Base-by-base conservation (phyloP, 2,329 filamentous ascomycete genomes). In the Diplodia intermedia region DNA sequence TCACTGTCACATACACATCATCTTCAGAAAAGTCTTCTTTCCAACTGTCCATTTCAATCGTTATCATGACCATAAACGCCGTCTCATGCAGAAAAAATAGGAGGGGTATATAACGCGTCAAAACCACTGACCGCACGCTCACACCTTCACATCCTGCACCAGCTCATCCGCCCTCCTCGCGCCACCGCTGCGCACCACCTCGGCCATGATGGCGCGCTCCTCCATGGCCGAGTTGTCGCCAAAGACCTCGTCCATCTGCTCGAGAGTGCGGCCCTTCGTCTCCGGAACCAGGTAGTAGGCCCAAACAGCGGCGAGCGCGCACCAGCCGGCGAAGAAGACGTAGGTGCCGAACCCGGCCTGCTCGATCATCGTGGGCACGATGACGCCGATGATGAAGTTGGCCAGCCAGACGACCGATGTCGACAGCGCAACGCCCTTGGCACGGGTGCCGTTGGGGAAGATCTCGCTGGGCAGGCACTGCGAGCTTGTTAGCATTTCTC, bases 391-490 rank as follows among this genome's bases (percentile, higher is more conserved):
- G 65, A 88, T 84, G 70, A 90, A 89, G 75, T 90, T 89, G 74
- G 85, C 86, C 2, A 89, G 76, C 80, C 90, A 91, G 77, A 88
- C 89, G 4, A 84, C 84, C 68, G 84, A 86, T 0, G 88, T 90
- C 0, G 86, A 87, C 2, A 90, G 79, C 1, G 88, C 88, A 0
- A 89, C 87, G 43, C 66, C 70, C 43, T 71, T 70, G 26, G 69
- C 66, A 40, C 71, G 70, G 8, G 62, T 67, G 14, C 50, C 47
- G 36, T 55, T 69, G 29, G 56, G 47, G 57, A 67, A 71, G 9
- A 71, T 63, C 50, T 72, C 71, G 18, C 65, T 26, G 3, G 69
- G 70, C 6, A 71, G 52, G 12, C 50, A 54, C 43, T 47, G 4
- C 18, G 11, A 47, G 43, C 2, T 11, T 47, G 43, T 47, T 47